Percentiles rank a stretch among this genome's conserved stretches.
These are phyloP conservation scores for Auriscalpium vulgare DNA, from an alignment of 768 basidiomycete genomes.

Conservation along the genomic window DNA sequence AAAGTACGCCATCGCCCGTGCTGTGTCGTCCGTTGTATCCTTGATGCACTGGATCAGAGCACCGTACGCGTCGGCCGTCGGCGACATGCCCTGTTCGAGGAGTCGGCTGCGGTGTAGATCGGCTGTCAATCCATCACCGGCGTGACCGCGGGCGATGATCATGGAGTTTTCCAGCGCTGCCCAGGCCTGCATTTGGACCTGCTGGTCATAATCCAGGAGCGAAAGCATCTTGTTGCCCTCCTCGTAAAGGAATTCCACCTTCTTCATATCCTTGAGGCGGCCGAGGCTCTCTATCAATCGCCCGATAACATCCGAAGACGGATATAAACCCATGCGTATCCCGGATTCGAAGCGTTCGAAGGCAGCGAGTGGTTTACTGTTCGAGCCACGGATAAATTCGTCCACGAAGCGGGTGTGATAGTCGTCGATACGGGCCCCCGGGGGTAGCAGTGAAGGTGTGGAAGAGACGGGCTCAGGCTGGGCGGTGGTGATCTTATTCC, in stretches of 20 bases:
- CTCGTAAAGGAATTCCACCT: conserved; percentile 59
- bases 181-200: conserved; percentile 56
- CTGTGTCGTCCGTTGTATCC: conserved; percentile 93
- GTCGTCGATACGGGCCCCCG: conserved; percentile 17
- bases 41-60: conserved; percentile 80
- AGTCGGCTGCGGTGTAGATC: conserved; percentile 76
- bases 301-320: conserved; percentile 44
- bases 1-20: conserved; percentile 79
- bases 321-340: conserved; percentile 37
- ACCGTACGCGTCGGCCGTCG: conserved; percentile 87
- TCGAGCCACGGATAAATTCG: conserved; percentile 16
- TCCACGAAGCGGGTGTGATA: conserved; percentile 24
- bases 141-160: conserved; percentile 79
- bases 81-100: conserved; percentile 66
- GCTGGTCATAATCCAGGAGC: conserved; percentile 33
- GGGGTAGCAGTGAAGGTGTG: neutral
- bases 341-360: conserved; percentile 43
- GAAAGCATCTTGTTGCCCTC: conserved; percentile 56
- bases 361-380: conserved; percentile 29
- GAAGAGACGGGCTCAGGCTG: neutral
- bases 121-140: conserved; percentile 71
- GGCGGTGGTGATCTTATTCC: neutral
- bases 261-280: conserved; percentile 48
- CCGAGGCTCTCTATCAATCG: conserved; percentile 64
- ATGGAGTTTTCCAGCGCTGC: conserved; percentile 78